Evolutionary conservation across 352 stramenopile species (phyloP).

Genomic region (Detonula confervacea): DNA sequence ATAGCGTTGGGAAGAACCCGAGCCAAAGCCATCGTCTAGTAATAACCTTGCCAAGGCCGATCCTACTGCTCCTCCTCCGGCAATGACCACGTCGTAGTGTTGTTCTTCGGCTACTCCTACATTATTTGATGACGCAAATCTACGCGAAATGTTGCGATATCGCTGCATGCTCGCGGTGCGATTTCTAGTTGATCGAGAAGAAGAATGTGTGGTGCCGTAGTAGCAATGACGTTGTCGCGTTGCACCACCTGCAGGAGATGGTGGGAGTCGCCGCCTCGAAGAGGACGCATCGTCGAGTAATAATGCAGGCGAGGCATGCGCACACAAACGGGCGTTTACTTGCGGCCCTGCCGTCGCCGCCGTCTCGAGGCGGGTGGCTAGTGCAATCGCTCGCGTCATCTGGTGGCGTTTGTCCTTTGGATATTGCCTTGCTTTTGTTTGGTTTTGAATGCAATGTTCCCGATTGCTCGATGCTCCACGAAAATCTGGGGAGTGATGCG

Average conservation of each 20-base stretch:
- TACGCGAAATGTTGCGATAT: neutral
- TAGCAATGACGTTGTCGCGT: neutral
- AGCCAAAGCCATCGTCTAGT: conserved; percentile 36
- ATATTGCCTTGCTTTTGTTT: neutral
- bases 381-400: conserved; percentile 7
- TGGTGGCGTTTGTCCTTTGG: neutral
- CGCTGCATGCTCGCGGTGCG: neutral
- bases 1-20: too few relatives aligned
- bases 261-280: neutral
- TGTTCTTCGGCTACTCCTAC: too few relatives aligned
- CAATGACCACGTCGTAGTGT: conserved; percentile 75
- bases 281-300: neutral
- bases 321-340: neutral
- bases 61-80: conserved; percentile 72
- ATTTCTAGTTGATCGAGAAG: neutral
- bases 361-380: neutral
- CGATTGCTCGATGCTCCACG: too few relatives aligned
- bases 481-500: neutral
- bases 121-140: conserved; percentile 10
- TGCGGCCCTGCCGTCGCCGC: neutral
- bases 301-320: too few relatives aligned
- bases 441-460: neutral
- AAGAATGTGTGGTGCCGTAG: neutral
- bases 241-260: neutral
- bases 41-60: conserved; percentile 67